phyloP scores from a whole-genome alignment of 371 early-diverging fungal genomes.

The Zychaea mexicana region DNA sequence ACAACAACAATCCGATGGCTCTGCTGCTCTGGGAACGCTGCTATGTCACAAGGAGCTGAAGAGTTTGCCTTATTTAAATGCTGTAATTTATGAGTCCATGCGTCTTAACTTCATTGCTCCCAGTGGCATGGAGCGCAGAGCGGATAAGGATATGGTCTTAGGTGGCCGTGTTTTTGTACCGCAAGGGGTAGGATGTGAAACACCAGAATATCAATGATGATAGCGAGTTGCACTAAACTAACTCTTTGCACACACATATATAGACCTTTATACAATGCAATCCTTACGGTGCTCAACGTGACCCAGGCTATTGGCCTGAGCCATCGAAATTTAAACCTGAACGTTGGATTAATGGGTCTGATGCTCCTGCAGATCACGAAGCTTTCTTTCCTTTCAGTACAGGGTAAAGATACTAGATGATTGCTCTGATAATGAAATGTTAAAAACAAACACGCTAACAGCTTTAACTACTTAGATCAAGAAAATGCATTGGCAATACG shows the following conservation, averaged over 20 bases:
- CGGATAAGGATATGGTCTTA: constrained; percentile 14
- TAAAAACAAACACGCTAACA: too few relatives aligned
- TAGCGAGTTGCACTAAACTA: not conserved
- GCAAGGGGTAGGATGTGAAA: constrained; percentile 30
- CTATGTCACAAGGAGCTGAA: constrained; percentile 36
- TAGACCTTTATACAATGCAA: constrained; percentile 9
- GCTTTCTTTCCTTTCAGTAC: constrained; percentile 44
- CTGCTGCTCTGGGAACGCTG: too few relatives aligned
- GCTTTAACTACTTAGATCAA: too few relatives aligned
- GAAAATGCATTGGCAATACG: constrained; percentile 55
- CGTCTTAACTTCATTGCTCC: constrained; percentile 28
- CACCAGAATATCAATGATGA: too few relatives aligned
- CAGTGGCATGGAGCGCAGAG: constrained; percentile 18
- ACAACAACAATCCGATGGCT: too few relatives aligned
- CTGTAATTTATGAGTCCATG: constrained; percentile 37
- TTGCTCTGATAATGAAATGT: not conserved
- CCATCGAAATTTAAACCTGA: constrained; percentile 29
- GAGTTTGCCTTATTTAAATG: constrained; percentile 35
- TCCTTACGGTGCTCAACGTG: constrained; percentile 16
- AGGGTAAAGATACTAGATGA: constrained; percentile 32
- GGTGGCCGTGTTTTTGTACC: constrained; percentile 19
- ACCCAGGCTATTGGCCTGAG: constrained; percentile 25
- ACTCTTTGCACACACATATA: not conserved
- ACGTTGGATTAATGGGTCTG: constrained; percentile 25
- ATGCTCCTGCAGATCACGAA: constrained; percentile 15